Percentiles rank a stretch among this genome's conserved stretches.
Evolutionary conservation across 1,284 basidiomycete genomes (phyloP).

Genomic region (Lentinus polychrous): DNA sequence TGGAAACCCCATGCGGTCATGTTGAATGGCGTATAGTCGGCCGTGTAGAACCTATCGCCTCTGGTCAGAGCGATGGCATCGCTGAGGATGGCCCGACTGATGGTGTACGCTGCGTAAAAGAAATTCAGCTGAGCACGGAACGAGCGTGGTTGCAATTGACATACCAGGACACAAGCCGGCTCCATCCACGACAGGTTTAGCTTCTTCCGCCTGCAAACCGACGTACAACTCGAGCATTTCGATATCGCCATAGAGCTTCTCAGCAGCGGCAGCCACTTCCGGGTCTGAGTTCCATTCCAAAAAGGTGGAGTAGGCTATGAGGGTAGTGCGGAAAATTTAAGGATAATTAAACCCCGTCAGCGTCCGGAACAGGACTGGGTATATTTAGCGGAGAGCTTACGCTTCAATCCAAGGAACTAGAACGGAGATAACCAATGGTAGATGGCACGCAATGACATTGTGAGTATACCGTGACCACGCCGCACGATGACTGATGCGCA

Average conservation of each 20-base stretch:
- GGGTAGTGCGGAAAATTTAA: slow-evolving; percentile 2
- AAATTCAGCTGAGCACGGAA: not conserved
- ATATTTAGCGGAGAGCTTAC: slow-evolving; percentile 30
- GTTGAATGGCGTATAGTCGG: slow-evolving; percentile 77
- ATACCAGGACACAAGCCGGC: slow-evolving; percentile 76
- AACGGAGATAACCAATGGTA: not conserved
- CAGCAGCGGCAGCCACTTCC: slow-evolving; percentile 65
- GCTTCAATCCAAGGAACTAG: slow-evolving; percentile 68
- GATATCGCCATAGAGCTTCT: slow-evolving; percentile 72
- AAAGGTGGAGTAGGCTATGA: slow-evolving; percentile 50
- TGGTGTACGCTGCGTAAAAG: slow-evolving; percentile 54
- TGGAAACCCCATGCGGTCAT: slow-evolving; percentile 78
- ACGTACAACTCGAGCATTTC: slow-evolving; percentile 80
- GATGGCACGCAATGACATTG: not conserved
- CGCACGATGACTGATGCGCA: slow-evolving; percentile 17
- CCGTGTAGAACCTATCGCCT: slow-evolving; percentile 77
- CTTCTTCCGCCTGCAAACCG: slow-evolving; percentile 59
- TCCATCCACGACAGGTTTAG: slow-evolving; percentile 71
- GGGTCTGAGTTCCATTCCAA: slow-evolving; percentile 79
- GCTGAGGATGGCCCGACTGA: slow-evolving; percentile 80
- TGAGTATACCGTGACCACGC: not conserved
- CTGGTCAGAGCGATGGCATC: slow-evolving; percentile 85
- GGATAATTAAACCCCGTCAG: not conserved
- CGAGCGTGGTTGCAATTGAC: slow-evolving; percentile 10
- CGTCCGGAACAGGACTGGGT: no score